Evolutionary conservation across 768 basidiomycete species (phyloP), one percentile per base, ranked within the genome.

Genomic region (Termitomyces sp.): DNA sequence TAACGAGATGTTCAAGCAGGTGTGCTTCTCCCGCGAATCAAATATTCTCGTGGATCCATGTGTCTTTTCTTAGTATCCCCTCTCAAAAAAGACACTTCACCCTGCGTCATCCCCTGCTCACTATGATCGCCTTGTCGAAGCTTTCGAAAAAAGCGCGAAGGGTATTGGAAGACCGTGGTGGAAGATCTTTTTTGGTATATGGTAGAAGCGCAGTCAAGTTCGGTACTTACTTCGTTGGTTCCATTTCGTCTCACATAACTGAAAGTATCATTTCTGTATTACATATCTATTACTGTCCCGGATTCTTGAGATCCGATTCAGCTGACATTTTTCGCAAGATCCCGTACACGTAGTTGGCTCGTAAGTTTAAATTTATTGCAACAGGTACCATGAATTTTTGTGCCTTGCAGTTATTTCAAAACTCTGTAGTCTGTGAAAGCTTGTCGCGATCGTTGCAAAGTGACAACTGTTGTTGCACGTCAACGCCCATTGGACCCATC

Each of bases 121-220:
- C 70, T 93, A 93, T 63, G 77, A 84, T 44, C 82, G 87, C 26
- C 79, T 93, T 9, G 76, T 83, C 1, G 87, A 89, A 63, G 90
- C 83, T 5, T 84, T 86, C 59, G 84, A 90, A 58, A 88, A 87
- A 71, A 88, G 87, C 63, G 80, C 83, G 12, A 75, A 84, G 64
- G 90, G 90, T n/a, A 87, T 90, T 44, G 80, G 80, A 34, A 75
- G 90, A 55, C 88, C 90, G 2, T 85, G 86, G 86, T 92, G 90
- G 90, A 90, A 92, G 68, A 72, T 87, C 43, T 88, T 92, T 69
- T 86, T 92, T 62, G 82, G 82, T 39, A 77, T 90, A 58, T 90
- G 89, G 88, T 86, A 78, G 72, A 46, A 29, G 36, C 27, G 18
- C 24, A 41, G 32, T 41, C 16, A 13, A 53, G 47, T 44, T 47